Base-by-base conservation (phyloP, 495 filamentous ascomycete genomes). In the Friedmanniomyces simplex region DNA sequence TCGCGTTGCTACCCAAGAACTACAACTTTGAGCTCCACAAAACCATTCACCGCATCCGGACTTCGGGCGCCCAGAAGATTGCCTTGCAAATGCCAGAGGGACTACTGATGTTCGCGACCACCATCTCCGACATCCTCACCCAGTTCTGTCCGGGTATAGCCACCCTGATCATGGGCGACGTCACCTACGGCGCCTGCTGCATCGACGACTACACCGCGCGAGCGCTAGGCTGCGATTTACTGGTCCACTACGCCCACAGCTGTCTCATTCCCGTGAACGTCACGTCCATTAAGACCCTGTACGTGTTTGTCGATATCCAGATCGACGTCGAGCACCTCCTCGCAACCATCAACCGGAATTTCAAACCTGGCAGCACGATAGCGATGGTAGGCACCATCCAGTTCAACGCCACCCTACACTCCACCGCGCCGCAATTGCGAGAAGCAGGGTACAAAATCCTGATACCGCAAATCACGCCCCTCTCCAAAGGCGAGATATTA, bases 11-110 rank as follows among this genome's bases (percentile, higher is more conserved):
- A 6, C 93, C 93, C 1, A 72, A 81, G 18, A 97, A 99, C 74
- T 99, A 97, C 76, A 89, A 87, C 43, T 99, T 99, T 68, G 93
- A 99, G 72, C 90, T 99, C 52, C 93, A 86, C 67, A 97, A 99
- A 70, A 97, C 93, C 1, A 93, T 99, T 67, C 89, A 96, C 70
- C 83, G 91, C 26, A 89, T 99, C 65, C 88, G 89, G 42, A 82
- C 81, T 11, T 79, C 84, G 14, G 79, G 76, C 2, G 84, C 90
- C 0, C 89, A 81, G 63, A 83, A 83, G 47, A 82, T 99, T 0
- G 93, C 89, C 1, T 77, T 99, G 16, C 93, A 99, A 67, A 95
- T 99, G 77, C 93, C 93, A 22, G 94, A 97, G 67, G 93, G 93
- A 8, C 81, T 99, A 0, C 82, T 97, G 26, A 78, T 99, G 24